Conservation (phyloP, 768 basidiomycete species). For the Amanita polypyramis region DNA sequence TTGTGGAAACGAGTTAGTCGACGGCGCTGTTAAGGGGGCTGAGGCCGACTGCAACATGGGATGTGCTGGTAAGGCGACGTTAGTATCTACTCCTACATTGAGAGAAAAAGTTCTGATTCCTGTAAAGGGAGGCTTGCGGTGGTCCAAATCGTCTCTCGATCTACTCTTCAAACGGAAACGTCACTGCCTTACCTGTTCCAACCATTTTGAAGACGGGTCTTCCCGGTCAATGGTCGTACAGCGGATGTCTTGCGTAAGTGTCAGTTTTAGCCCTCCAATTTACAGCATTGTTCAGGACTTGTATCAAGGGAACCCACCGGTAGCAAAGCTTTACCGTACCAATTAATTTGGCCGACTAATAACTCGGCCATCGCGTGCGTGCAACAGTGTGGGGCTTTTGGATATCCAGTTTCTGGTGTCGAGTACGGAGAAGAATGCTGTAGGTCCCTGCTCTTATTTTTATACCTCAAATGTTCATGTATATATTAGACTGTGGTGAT, state of each 20-base stretch:
- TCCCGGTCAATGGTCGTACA: constrained; percentile 53
- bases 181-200: constrained; percentile 53
- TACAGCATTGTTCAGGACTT: background rate
- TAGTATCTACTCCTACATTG: constrained; percentile 1
- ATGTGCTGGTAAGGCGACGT: constrained; percentile 63
- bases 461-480: background rate
- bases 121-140: constrained; percentile 57
- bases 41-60: constrained; percentile 58
- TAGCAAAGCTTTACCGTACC: constrained; percentile 45
- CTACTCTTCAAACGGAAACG: constrained; percentile 41
- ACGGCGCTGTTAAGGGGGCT: constrained; percentile 42
- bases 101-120: background rate
- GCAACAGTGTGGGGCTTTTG: constrained; percentile 57
- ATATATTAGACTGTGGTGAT: constrained; percentile 60
- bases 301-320: constrained; percentile 35
- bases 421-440: constrained; percentile 70
- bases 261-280: background rate
- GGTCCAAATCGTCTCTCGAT: constrained; percentile 64
- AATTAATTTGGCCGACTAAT: constrained; percentile 47
- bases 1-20: constrained; percentile 58
- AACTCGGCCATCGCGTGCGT: constrained; percentile 59
- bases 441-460: constrained; percentile 24
- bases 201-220: constrained; percentile 41
- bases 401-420: constrained; percentile 60
- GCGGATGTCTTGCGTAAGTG: constrained; percentile 56